Base-by-base conservation (phyloP, 2,329 filamentous ascomycete genomes). In the Diaporthe longicolla region DNA sequence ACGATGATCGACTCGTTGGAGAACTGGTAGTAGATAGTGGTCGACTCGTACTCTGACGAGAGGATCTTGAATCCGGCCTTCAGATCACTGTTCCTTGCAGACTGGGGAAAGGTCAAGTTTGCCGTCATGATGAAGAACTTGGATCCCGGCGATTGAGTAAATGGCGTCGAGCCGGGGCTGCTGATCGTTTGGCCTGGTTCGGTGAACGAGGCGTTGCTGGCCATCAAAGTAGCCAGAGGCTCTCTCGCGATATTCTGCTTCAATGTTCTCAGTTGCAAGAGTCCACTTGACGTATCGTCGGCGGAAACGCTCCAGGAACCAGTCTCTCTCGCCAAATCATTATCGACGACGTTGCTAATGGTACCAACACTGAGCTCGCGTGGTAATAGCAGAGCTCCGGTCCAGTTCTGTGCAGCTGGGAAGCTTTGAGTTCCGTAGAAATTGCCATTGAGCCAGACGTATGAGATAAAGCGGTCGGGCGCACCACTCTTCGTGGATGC, bases 21-120 rank as follows among this genome's bases (percentile, higher is more conserved):
- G 76, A 86, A 85, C 65, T 86, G 83, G 76, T 86, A 86, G 77
- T 85, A 85, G 52, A 86, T 82, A 15, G 79, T 81, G 6, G 85
- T 86, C 15, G 80, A 81, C 76, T 86, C 84, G 32, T 82, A 76
- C 3, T 82, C 77, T 7, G 83, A 84, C 1, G 82, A 80, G 4
- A 86, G 76, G 55, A 86, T 84, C 63, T 82, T 80, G 74, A 86
- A 83, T 19, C 85, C 85, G 24, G 82, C 83, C 74, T 82, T 82
- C 5, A 85, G 76, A 26, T 81, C 76, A 1, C 78, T 78, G n/a
- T 73, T 76, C 9, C 85, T 82, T 1, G 82, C 81, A 13, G 79
- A 77, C 19, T 76, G 70, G 0, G 83, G 79, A 77, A 86, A 85
- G 6, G 79, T 80, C 55, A 86, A 75, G 0, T 80, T 81, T 2